A percentile compares a stretch with the other conserved stretches of the same genome.
phyloP scores from a whole-genome alignment of 1,284 basidiomycete genomes.

The Cystobasidium pallidum region DNA sequence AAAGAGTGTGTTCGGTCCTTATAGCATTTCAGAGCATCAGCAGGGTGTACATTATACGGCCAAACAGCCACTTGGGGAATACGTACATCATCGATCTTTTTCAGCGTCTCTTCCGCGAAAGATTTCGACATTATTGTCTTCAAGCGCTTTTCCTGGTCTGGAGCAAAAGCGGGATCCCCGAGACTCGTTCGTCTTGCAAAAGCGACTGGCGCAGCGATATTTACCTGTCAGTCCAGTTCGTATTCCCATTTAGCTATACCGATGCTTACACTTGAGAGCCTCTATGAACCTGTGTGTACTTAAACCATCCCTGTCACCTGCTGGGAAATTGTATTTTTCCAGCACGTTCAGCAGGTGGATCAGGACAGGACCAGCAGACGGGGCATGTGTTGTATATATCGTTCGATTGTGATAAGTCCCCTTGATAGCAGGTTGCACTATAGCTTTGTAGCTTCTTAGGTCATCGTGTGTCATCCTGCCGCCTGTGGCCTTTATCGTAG shows the following conservation, averaged over 20 bases:
- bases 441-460: conserved; percentile 70
- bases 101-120: conserved; percentile 67
- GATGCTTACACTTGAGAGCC: conserved; percentile 69
- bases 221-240: neutral
- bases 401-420: conserved; percentile 75
- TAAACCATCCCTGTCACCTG: conserved; percentile 63
- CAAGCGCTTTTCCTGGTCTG: conserved; percentile 64
- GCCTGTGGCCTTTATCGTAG: conserved; percentile 67
- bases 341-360: conserved; percentile 78
- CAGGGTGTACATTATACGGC: too few species aligned
- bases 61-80: too few species aligned
- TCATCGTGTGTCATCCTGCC: conserved; percentile 76
- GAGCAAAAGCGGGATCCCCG: conserved; percentile 71
- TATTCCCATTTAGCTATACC: neutral
- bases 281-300: conserved; percentile 75
- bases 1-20: conserved; percentile 78
- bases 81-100: conserved; percentile 77
- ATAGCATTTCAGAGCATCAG: too few species aligned
- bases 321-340: conserved; percentile 66
- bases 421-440: conserved; percentile 71
- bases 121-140: conserved; percentile 68
- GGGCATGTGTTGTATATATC: conserved; percentile 81
- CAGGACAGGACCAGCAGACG: conserved; percentile 77
- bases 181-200: conserved; percentile 71
- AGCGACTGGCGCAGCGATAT: conserved; percentile 43